phyloP scores from a whole-genome alignment of 75 land plant species.

The Selaginella moellendorffii region DNA sequence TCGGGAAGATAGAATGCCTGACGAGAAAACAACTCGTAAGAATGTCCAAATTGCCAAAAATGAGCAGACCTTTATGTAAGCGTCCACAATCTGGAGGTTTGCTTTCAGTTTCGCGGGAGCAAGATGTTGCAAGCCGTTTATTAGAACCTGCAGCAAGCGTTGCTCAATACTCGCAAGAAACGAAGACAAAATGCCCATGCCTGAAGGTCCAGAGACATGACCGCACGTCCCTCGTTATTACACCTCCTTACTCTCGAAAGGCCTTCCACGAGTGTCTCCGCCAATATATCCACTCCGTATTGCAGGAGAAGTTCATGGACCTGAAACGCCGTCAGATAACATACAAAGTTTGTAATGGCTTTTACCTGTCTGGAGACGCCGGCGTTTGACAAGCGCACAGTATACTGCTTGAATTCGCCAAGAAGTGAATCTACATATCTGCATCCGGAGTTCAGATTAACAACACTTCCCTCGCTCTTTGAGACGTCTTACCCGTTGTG shows the following conservation, averaged over 20 bases:
- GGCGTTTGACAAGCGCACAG: slow-evolving; percentile 59
- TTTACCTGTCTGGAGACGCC: slow-evolving; percentile 76
- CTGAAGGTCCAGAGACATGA: slow-evolving; percentile 98
- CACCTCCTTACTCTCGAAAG: slow-evolving; percentile 77
- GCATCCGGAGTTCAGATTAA: background rate
- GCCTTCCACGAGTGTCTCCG: slow-evolving; percentile 79
- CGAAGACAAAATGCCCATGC: slow-evolving; percentile 17
- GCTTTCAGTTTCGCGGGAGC: slow-evolving; percentile 48
- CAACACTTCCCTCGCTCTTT: background rate
- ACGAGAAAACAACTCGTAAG: background rate
- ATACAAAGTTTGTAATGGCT: background rate
- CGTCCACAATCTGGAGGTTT: slow-evolving; percentile 68
- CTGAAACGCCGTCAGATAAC: slow-evolving; percentile 23
- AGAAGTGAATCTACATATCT: slow-evolving; percentile 88
- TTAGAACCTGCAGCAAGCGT: slow-evolving; percentile 55
- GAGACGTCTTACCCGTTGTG: slow-evolving; percentile 67
- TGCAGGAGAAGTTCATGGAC: slow-evolving; percentile 65
- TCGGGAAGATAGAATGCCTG: slow-evolving; percentile 99
- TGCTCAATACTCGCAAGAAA: background rate
- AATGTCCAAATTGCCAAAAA: background rate
- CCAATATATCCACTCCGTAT: slow-evolving; percentile 72
- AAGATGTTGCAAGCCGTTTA: slow-evolving; percentile 86
- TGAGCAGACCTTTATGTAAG: slow-evolving; percentile 67
- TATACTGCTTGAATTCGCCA: slow-evolving; percentile 94
- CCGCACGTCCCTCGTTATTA: slow-evolving; percentile 90